Conservation (phyloP, 805 yeast species). For the Candida pini region DNA sequence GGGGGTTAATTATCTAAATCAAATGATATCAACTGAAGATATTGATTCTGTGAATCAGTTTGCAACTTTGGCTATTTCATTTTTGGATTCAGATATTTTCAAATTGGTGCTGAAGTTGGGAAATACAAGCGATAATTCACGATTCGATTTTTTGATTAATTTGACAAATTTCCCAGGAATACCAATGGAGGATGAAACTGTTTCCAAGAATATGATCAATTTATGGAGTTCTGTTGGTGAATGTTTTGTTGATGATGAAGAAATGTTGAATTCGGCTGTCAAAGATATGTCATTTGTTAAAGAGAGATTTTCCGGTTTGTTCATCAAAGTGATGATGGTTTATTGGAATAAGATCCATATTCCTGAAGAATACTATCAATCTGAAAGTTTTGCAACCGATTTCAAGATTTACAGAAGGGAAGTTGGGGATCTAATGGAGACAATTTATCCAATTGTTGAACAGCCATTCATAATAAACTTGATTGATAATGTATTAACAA, state of each 20-base stretch:
- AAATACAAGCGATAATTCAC: constrained; percentile 30
- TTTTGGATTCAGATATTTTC: constrained; percentile 41
- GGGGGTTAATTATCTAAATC: constrained; percentile 36
- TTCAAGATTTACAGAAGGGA: constrained; percentile 67
- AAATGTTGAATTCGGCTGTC: constrained; percentile 27
- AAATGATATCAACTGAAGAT: constrained; percentile 26
- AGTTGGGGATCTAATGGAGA: constrained; percentile 72
- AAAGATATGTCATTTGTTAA: constrained; percentile 31
- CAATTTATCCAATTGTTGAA: constrained; percentile 62
- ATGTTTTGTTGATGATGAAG: constrained; percentile 44
- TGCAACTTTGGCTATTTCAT: constrained; percentile 39
- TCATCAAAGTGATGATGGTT: constrained; percentile 48
- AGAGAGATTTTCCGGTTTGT: constrained; percentile 32
- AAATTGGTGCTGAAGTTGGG: constrained; percentile 35
- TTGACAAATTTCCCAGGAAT: constrained; percentile 52
- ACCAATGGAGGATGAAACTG: constrained; percentile 55
- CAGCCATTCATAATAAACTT: constrained; percentile 41
- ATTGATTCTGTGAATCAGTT: constrained; percentile 36
- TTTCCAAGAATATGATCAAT: constrained; percentile 49
- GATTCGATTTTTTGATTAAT: constrained; percentile 43
- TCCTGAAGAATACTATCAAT: constrained; percentile 30
- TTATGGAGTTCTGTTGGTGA: constrained; percentile 71
- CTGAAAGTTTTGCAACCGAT: constrained; percentile 40
- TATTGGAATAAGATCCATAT: constrained; percentile 67
- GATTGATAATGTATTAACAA: constrained; percentile 28